Evolutionary conservation across 768 basidiomycete genomes (phyloP), one percentile per base, ranked within the genome.

Genomic region (Phylloporus rhodoxanthus): DNA sequence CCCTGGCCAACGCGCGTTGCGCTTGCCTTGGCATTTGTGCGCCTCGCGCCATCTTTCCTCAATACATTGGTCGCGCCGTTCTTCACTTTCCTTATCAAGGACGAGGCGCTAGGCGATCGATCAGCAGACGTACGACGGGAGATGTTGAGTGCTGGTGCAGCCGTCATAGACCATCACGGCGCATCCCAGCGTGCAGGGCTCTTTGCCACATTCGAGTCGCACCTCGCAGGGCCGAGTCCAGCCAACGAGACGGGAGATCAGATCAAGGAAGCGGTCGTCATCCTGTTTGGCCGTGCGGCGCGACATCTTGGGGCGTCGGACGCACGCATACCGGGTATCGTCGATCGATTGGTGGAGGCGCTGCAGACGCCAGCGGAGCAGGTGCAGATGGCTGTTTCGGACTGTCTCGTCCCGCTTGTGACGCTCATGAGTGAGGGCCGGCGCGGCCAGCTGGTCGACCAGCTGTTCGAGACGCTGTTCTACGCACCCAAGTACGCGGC

Each of bases 321-420:
- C 64, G 54, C 74, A 5, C 84, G 93, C 1, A 81, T 96, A 37
- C 86, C 89, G 0, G 68, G 71, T 10, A 88, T 97, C 53, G 85
- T 97, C 8, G 82, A 91, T 53, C 75, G 92, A 9, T 73, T 98
- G 17, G 81, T 95, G 8, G 88, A 89, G 28, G 91, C 95, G 1
- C 73, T 99, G 50, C 87, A 86, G 67, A 98, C 94, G 0, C 96
- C 95, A 0, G 82, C 93, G 2, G 96, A 99, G 64, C 86, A 94
- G 62, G 96, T 99, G 0, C 95, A 98, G 65, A 85, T 91, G 39
- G 94, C 96, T 8, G 92, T 98, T 1, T 91, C 94, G 0, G 96
- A 97, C 51, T 98, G 95, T 70, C 74, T 99, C 4, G 85, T 91
- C 0, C 91, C 93, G 1, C 74, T 99, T 7, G 88, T 93, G 36